phyloP scores from a whole-genome alignment of 2,329 filamentous ascomycete genomes.

The Fusarium caatingaense region DNA sequence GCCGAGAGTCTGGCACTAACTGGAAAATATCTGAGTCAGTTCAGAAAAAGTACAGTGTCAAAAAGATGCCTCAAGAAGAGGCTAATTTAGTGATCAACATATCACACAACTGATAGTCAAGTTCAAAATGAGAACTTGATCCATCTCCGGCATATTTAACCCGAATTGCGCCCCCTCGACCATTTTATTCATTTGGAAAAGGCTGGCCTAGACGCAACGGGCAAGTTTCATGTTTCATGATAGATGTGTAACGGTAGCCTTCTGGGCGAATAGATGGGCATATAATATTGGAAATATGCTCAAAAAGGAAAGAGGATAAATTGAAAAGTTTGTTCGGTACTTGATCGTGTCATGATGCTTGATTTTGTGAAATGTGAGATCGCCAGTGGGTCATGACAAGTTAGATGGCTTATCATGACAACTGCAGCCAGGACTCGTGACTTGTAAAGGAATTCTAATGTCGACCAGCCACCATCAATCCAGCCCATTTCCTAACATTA shows the following conservation, averaged over 20 bases:
- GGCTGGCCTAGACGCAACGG: constrained; percentile 44
- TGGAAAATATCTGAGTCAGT: neutral
- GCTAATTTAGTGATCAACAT: neutral
- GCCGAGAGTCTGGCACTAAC: neutral
- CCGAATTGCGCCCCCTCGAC: constrained; percentile 43
- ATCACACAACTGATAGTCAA: neutral
- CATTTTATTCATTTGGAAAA: constrained; percentile 9
- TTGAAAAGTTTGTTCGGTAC: constrained; percentile 31
- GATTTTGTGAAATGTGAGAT: neutral
- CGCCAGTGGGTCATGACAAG: neutral
- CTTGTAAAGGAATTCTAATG: neutral
- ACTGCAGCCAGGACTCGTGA: neutral
- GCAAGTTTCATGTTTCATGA: constrained; percentile 37
- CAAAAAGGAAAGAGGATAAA: constrained; percentile 29
- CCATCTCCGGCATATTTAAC: constrained; percentile 35
- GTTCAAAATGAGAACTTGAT: constrained; percentile 27
- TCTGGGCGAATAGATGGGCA: constrained; percentile 8
- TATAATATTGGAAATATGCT: constrained; percentile 5
- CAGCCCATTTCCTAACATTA: neutral
- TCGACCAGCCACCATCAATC: too few species aligned
- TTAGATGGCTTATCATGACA: neutral
- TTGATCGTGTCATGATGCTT: neutral
- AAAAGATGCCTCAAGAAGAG: constrained; percentile 9
- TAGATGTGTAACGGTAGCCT: constrained; percentile 36
- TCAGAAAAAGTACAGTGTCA: neutral